A percentile compares a stretch with the other conserved stretches of the same genome.
These are phyloP conservation scores for Ustilago lituana DNA, from an alignment of 1,284 basidiomycete species.

Conservation along the genomic window DNA sequence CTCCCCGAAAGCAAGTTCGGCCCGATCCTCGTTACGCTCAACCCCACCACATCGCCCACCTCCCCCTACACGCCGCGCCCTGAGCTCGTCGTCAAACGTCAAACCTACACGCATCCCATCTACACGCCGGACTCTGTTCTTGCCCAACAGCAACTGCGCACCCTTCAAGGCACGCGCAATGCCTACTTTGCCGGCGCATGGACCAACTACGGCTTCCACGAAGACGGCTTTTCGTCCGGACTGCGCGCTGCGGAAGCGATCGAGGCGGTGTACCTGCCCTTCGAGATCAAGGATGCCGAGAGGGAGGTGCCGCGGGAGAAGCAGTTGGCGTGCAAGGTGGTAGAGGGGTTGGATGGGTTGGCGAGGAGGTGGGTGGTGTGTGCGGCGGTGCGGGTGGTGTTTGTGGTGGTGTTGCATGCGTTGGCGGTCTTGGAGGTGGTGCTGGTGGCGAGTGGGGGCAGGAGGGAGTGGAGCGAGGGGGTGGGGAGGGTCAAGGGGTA, in stretches of 20 bases:
- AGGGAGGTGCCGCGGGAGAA: conserved; percentile 19
- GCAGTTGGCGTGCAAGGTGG: conserved; percentile 5
- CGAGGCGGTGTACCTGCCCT: conserved; percentile 66
- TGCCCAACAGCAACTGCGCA: conserved; percentile 72
- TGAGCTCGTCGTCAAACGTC: conserved; percentile 70
- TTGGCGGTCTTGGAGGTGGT: conserved; percentile 18
- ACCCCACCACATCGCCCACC: conserved; percentile 70
- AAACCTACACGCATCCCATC: conserved; percentile 78
- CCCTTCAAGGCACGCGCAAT: conserved; percentile 74
- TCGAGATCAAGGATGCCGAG: conserved; percentile 65
- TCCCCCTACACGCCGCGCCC: conserved; percentile 41
- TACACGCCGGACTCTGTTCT: conserved; percentile 68
- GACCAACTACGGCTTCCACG: conserved; percentile 79
- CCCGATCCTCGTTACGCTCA: conserved; percentile 78
- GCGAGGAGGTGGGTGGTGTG: conserved; percentile 4
- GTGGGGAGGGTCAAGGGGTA: conserved; percentile 7
- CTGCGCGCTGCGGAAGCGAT: conserved; percentile 66
- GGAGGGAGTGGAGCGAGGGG: conserved; percentile 1
- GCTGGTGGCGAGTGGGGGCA: background rate
- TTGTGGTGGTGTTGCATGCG: conserved; percentile 10
- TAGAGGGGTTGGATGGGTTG: conserved; percentile 10
- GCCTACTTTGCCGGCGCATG: conserved; percentile 82
- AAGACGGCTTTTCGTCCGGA: conserved; percentile 78
- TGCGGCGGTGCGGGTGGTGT: background rate
- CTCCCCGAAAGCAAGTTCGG: conserved; percentile 74